Evolutionary conservation across 139 green algal genomes (phyloP), one percentile per base, ranked within the genome.

Genomic region (Micractinium conductrix): DNA sequence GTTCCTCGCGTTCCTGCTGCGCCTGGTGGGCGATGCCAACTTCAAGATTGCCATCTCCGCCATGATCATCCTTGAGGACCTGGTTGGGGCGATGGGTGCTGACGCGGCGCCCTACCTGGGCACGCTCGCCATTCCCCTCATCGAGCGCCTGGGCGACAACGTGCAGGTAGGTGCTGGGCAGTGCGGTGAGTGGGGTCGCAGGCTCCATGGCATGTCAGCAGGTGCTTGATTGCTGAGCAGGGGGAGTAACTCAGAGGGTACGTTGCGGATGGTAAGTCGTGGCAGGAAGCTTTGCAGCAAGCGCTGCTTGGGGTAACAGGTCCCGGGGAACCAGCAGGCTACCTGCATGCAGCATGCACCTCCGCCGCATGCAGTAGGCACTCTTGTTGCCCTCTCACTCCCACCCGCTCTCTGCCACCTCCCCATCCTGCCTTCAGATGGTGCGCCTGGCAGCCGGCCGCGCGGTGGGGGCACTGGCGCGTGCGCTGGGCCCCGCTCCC

Each of bases 31-130:
- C 0, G 94, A 97, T 81, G 89, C 93, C 74, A 97, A 97, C 90
- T 97, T 97, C 86, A 95, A 95, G 71, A 94, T 97, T 22, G 90
- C 90, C 16, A 79, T 94, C n/a, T 92, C 90, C 8, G 89, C 91
- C 55, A 92, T 96, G 85, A 83, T 92, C 9, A 95, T 95, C 9
- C 81, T 96, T 28, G 87, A 87, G 37, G 88, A 93, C 28, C 63
- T 96, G 19, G 86, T 93, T 1, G 43, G 7, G 10, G 93, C 90
- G 48, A 71, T 95, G 9, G 92, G 92, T 26, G 42, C 19, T 0
- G 86, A 90, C 26, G 80, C 95, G 58, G 81, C 88, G 70, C 86
- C 90, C 4, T 88, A 95, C 42, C 50, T 95, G 5, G 92, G 88
- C 42, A 73, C 53, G 21, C 37, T 91, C 35, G 63, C 83, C 43